These are phyloP conservation scores for Thyridium curvatum DNA, from an alignment of 2,329 filamentous ascomycete species.

Conservation along the genomic window DNA sequence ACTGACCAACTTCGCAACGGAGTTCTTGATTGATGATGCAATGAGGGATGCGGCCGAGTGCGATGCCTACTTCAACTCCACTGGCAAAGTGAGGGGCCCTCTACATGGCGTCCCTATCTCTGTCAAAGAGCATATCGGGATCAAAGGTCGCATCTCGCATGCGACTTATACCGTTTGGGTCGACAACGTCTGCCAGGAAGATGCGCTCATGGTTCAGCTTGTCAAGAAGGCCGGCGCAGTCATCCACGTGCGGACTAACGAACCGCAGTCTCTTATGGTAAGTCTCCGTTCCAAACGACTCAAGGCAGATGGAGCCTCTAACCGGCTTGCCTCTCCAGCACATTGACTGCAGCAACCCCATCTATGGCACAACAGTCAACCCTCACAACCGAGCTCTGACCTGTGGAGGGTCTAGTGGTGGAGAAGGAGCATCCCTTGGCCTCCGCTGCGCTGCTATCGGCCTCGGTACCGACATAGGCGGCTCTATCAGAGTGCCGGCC, in stretches of 20 bases:
- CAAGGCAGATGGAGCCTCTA: no score
- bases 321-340: constrained; percentile 3
- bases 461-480: constrained; percentile 27
- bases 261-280: constrained; percentile 30
- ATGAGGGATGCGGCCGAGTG: constrained; percentile 21
- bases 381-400: constrained; percentile 24
- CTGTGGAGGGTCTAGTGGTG: constrained; percentile 28
- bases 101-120: constrained; percentile 40
- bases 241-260: constrained; percentile 34
- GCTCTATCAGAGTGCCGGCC: constrained; percentile 18
- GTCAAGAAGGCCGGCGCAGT: constrained; percentile 29
- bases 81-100: constrained; percentile 23
- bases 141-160: constrained; percentile 31
- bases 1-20: constrained; percentile 35
- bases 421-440: constrained; percentile 27
- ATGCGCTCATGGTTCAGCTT: constrained; percentile 21
- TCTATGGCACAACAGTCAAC: constrained; percentile 26
- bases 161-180: constrained; percentile 11
- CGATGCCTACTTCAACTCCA: constrained; percentile 20
- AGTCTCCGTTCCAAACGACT: neutral
- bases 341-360: constrained; percentile 24
- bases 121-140: constrained; percentile 40
- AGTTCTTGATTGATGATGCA: constrained; percentile 27
- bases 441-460: constrained; percentile 24
- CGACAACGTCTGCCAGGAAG: constrained; percentile 20